A percentile compares a stretch with the other conserved stretches of the same genome.
Conservation (phyloP, 352 stramenopile genomes). For the Globisporangium recalcitrans region DNA sequence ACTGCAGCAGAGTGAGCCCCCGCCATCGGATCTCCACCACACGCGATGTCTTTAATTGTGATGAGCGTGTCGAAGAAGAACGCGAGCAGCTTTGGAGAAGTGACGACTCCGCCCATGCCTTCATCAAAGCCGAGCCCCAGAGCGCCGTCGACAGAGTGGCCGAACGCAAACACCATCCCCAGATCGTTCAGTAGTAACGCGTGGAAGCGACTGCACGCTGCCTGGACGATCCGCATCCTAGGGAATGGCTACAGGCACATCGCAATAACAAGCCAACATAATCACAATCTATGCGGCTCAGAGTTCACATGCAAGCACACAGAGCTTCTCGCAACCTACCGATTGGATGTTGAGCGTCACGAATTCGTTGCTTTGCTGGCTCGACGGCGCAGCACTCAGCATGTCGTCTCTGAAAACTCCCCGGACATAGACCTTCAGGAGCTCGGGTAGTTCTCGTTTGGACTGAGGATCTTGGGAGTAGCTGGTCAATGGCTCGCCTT, state of each 20-base stretch:
- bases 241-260: constrained; percentile 35
- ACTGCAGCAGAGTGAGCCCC: constrained; percentile 71
- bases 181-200: constrained; percentile 61
- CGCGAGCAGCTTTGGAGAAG: constrained; percentile 32
- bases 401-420: constrained; percentile 11
- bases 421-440: constrained; percentile 14
- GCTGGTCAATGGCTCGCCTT: not conserved
- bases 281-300: not conserved
- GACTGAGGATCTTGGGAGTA: not conserved
- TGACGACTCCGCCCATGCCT: constrained; percentile 5
- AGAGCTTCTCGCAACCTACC: constrained; percentile 18
- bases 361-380: not conserved
- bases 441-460: constrained; percentile 12
- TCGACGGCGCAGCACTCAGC: too few species aligned
- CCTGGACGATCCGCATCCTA: constrained; percentile 54
- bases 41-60: constrained; percentile 34
- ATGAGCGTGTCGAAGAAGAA: constrained; percentile 53
- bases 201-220: constrained; percentile 52
- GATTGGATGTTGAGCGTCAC: constrained; percentile 15
- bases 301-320: not conserved
- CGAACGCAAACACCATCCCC: constrained; percentile 57
- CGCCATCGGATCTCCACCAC: constrained; percentile 46
- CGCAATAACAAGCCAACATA: not conserved
- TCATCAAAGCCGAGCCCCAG: constrained; percentile 31
- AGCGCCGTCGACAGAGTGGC: constrained; percentile 42